A percentile compares a stretch with the other conserved stretches of the same genome.
These are phyloP conservation scores for Solanum hybrid DNA, from an alignment of 305 asterid genomes.

Conservation along the genomic window DNA sequence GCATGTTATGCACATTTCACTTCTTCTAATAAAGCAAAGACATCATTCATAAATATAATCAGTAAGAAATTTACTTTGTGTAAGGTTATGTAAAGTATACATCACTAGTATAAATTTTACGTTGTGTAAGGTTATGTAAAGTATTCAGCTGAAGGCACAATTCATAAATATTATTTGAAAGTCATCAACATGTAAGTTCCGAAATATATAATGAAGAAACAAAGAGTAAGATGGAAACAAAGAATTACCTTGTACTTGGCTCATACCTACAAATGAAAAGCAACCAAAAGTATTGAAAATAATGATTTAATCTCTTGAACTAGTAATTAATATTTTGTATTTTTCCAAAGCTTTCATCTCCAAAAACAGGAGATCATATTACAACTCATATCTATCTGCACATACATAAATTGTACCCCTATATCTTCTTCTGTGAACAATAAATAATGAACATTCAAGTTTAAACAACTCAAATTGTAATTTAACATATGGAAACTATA, in stretches of 20 bases:
- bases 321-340: slow-evolving; percentile 56
- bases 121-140: not conserved
- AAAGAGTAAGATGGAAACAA: slow-evolving; percentile 1
- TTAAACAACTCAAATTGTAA: not conserved
- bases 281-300: slow-evolving; percentile 69
- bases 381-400: not conserved
- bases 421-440: not conserved
- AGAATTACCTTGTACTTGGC: not conserved
- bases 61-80: not conserved
- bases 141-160: not conserved
- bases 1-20: not conserved
- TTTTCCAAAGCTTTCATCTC: slow-evolving; percentile 61
- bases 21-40: not conserved
- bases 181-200: not conserved
- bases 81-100: too few relatives aligned
- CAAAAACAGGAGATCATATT: slow-evolving; percentile 9
- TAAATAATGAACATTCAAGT: not conserved
- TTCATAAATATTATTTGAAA: not conserved
- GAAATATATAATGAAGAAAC: not conserved
- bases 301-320: slow-evolving; percentile 84
- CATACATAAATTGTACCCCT: not conserved
- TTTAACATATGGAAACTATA: not conserved
- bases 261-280: slow-evolving; percentile 91
- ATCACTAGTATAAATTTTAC: not conserved
- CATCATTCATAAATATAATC: not conserved